These are phyloP conservation scores for Cladosporium austrohemisphaericum DNA, from an alignment of 2,329 filamentous ascomycete species.

Conservation along the genomic window DNA sequence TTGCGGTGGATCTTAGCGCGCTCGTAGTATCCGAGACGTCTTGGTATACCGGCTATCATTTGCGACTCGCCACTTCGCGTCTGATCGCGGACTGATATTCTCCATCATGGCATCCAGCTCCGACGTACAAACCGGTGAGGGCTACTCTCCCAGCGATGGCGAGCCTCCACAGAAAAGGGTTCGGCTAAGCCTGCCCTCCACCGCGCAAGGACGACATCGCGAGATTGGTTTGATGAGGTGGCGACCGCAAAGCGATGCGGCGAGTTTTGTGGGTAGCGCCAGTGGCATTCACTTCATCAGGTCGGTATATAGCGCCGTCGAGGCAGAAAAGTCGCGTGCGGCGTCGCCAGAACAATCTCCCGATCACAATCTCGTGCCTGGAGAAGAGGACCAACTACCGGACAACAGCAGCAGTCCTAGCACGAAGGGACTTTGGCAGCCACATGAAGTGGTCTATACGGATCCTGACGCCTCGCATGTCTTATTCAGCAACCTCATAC, in stretches of 20 bases:
- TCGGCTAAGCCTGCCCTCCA: slow-evolving; percentile 10
- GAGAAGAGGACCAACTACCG: slow-evolving; percentile 53
- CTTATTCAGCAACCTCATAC: slow-evolving; percentile 49
- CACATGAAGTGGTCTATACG: slow-evolving; percentile 31
- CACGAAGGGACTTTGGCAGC: slow-evolving; percentile 27
- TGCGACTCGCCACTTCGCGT: background rate
- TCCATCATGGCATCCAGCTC: slow-evolving; percentile 5
- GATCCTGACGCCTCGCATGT: slow-evolving; percentile 19
- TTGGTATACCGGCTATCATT: slow-evolving; percentile 9
- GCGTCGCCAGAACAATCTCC: slow-evolving; percentile 14
- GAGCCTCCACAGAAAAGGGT: slow-evolving; percentile 13
- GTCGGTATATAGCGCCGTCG: slow-evolving; percentile 51
- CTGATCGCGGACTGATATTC: background rate
- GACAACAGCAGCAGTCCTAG: slow-evolving; percentile 22
- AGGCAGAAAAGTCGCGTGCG: slow-evolving; percentile 14
- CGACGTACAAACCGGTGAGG: background rate
- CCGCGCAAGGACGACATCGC: slow-evolving; percentile 25
- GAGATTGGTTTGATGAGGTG: slow-evolving; percentile 53
- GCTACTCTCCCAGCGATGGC: slow-evolving; percentile 4
- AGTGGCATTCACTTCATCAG: slow-evolving; percentile 59
- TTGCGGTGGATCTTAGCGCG: slow-evolving; percentile 12
- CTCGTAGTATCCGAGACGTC: slow-evolving; percentile 6
- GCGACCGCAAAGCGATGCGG: slow-evolving; percentile 43
- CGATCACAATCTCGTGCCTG: slow-evolving; percentile 46
- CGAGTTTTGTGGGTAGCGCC: slow-evolving; percentile 55